Conservation (phyloP, 192 early-diverging fungal genomes). For the Dissophora globulifera region DNA sequence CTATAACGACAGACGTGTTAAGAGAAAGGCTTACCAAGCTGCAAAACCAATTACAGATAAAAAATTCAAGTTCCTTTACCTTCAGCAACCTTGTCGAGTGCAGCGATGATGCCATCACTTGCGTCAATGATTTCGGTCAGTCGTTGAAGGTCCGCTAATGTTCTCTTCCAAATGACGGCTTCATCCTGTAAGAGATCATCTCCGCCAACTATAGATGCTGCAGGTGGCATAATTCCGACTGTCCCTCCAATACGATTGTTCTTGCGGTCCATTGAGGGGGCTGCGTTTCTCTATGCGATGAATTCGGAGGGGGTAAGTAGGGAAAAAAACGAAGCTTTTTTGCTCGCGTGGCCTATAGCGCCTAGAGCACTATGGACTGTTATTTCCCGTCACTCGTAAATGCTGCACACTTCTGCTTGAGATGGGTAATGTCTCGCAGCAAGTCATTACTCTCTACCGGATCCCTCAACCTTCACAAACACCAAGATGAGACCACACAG, state of each 20-base stretch:
- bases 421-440: neutral
- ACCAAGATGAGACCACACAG: conserved; percentile 52
- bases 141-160: conserved; percentile 17
- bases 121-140: conserved; percentile 25
- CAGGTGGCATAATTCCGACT: neutral
- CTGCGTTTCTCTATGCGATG: too few relatives aligned
- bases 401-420: neutral
- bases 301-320: too few relatives aligned
- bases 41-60: too few relatives aligned
- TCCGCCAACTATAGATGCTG: neutral
- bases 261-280: conserved; percentile 45
- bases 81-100: conserved; percentile 22
- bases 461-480: neutral
- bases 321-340: too few relatives aligned
- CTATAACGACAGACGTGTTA: too few relatives aligned
- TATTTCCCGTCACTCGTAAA: too few relatives aligned
- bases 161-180: conserved; percentile 26
- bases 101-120: conserved; percentile 12
- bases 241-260: conserved; percentile 14
- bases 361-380: too few relatives aligned
- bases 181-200: conserved; percentile 29
- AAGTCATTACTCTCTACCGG: too few relatives aligned
- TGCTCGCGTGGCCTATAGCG: too few relatives aligned
- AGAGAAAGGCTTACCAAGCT: too few relatives aligned
- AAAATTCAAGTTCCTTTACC: too few relatives aligned